Evolutionary conservation across 257 asterid genomes (phyloP), one percentile per base, ranked within the genome.

Genomic region (Solanum dulcamara): DNA sequence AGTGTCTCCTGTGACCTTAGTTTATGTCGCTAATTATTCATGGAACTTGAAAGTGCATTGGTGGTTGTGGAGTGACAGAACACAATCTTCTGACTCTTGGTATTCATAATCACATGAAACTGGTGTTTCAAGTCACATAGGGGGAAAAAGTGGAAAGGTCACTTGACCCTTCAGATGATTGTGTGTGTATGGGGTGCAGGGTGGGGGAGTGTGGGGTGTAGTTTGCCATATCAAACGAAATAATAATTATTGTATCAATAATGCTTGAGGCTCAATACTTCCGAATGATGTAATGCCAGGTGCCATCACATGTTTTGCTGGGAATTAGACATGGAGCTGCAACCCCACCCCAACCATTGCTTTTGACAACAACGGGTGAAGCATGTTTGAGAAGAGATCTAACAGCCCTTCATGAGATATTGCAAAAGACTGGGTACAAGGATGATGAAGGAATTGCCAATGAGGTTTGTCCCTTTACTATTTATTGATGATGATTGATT

Each of bases 381-480:
- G 98, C 98, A 81, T 95, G 98, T 90, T 83, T 93, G 88, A 91
- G 98, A 88, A 90, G 84, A 92, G 98, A 95, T 88, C 96, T 95
- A 32, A 94, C 98, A 26, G 98, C 97, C 72, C 92, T 95, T 81
- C 98, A 95, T 26, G 96, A 94, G 85, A 90, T 92, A 84, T 64
- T 94, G 90, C 97, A 94, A 10, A 92, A 94, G 85, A 85, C 86
- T 32, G 96, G 96, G 42, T 95, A 95, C 85, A 94, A 94, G 88
- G 97, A 95, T 70, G 98, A 95, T n/a, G 98, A 95, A 89, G 98
- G 98, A 85, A 89, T 93, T 26, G 93, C 96, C 32, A 94, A 93
- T 9, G 98, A 95, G 98, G 98, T 93, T 62, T 46, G 81, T 60
- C 55, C 38, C 33, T 28, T 30, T n/a, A 11, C 81, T 42, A 79